Evolutionary conservation across 495 filamentous ascomycete genomes (phyloP), one percentile per base, ranked within the genome.

Genomic region (Penicillium verhagenii): DNA sequence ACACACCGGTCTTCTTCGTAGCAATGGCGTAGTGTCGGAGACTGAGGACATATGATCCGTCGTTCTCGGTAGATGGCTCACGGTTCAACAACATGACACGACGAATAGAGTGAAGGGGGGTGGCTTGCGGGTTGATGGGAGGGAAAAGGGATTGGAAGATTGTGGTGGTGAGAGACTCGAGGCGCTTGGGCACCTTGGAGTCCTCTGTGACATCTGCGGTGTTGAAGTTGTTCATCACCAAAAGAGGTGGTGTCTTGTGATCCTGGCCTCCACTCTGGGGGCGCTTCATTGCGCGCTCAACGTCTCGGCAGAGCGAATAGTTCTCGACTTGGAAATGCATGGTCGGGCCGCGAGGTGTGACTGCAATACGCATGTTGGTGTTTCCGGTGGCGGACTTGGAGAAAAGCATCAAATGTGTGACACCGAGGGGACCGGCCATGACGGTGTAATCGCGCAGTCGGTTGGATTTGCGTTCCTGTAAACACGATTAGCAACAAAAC

Each of bases 151-250:
- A 95, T 69, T 97, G 94, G 74, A 97, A 99, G 60, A 96, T 84
- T 33, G 91, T 92, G 6, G 92, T 97, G 2, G 89, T 85, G n/a
- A 99, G 86, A 20, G 85, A 83, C 71, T 99, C 95, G 63, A 97
- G 88, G 54, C 96, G 91, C 61, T 90, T 92, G 20, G 81, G 84
- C 16, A 85, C 78, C 45, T 88, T 84, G n/a, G 85, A 77, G 35
- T 82, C 76, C 46, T 76, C 68, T 31, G 74, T 68, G 9, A 81
- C 72, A 50, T 79, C 69, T 24, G 89, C 79, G 1, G 83, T 87
- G 29, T 80, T 82, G 72, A 99, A 96, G 67, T 96, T 96, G 74
- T 99, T 99, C 94, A 98, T 97, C 51, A 98, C 95, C 16, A 98
- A 81, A 67, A 97, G 73, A 46, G 93, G 93, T 2, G 93, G 82